Base-by-base conservation (phyloP, 352 stramenopile genomes). In the Globisporangium yorkense region DNA sequence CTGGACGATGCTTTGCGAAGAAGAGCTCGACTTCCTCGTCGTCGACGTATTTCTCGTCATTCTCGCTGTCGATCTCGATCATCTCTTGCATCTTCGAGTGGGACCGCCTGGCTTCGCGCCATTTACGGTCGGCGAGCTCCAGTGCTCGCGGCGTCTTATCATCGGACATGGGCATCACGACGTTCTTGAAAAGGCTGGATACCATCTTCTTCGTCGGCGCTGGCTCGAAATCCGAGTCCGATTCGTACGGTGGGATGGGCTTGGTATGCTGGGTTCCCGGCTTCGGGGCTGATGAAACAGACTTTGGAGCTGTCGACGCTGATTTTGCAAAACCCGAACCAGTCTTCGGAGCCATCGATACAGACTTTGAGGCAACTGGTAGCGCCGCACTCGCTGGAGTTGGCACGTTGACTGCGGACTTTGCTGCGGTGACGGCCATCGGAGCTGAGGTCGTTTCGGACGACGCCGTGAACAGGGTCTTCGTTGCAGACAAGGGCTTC, bases 161-260 rank as follows among this genome's bases (percentile, higher is more conserved):
- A 9, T 21, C n/a, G 43, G 15, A 5, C 18, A 15, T 16, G 18
- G 43, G 43, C n/a, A 48, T 48, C 2, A 16, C 7, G 20, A 13
- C 43, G 7, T 27, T 48, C 43, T 24, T 48, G 43, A 48, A 48
- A 5, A 48, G n/a, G 13, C 43, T 48, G n/a, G 43, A 27, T 13
- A 27, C 8, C n/a, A 48, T 29, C 16, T 16, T 48, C 43, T 21
- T 52, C 15, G 13, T 52, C 12, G 21, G 24, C 15, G 13, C 10
- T 37, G 55, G 41, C 21, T 63, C 55, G 39, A 62, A 57, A 44
- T 61, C 51, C 21, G 48, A 56, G 29, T 58, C 58, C 6, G 52
- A 65, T 9, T 60, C 52, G 31, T 65, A 56, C 7, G 59, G 51
- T 16, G 58, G 43, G 6, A 54, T 54, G 15, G 49, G 40, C 24